These are phyloP conservation scores for Psilocybe subaeruginosa DNA, from an alignment of 768 basidiomycete genomes.

Conservation along the genomic window DNA sequence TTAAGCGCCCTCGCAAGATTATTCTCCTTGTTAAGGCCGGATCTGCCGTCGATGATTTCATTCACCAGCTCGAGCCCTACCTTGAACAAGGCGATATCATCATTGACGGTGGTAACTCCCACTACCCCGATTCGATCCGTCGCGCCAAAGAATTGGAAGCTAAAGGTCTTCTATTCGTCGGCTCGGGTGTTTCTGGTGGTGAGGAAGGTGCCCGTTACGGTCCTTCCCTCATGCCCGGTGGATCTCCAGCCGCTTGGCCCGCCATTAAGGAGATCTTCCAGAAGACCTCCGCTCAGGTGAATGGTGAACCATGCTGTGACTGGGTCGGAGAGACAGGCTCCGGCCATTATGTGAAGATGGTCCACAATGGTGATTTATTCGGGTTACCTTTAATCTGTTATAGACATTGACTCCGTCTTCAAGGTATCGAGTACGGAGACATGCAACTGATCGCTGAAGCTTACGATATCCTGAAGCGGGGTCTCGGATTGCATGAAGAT, in stretches of 20 bases:
- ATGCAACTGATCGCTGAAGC: conserved; percentile 99
- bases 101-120: conserved; percentile 99
- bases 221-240: conserved; percentile 99
- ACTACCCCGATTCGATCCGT: conserved; percentile 98
- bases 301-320: conserved; percentile 97
- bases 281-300: conserved; percentile 92
- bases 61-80: conserved; percentile 82
- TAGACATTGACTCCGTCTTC: conserved; percentile 5
- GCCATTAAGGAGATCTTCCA: conserved; percentile 99
- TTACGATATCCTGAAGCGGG: conserved; percentile 98
- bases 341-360: conserved; percentile 99
- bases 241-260: conserved; percentile 92
- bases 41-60: conserved; percentile 94
- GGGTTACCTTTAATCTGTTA: conserved; percentile 5
- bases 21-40: conserved; percentile 99
- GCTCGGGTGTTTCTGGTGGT: conserved; percentile 98
- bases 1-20: conserved; percentile 96
- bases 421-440: conserved; percentile 99
- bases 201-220: conserved; percentile 98
- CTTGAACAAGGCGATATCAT: conserved; percentile 97
- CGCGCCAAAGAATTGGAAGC: conserved; percentile 90
- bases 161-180: conserved; percentile 96
- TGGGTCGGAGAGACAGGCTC: conserved; percentile 98
- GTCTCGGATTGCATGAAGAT: conserved; percentile 80
- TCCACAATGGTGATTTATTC: conserved; percentile 78